Evolutionary conservation across 2,329 filamentous ascomycete genomes (phyloP).

Genomic region (Fusarium compactum): DNA sequence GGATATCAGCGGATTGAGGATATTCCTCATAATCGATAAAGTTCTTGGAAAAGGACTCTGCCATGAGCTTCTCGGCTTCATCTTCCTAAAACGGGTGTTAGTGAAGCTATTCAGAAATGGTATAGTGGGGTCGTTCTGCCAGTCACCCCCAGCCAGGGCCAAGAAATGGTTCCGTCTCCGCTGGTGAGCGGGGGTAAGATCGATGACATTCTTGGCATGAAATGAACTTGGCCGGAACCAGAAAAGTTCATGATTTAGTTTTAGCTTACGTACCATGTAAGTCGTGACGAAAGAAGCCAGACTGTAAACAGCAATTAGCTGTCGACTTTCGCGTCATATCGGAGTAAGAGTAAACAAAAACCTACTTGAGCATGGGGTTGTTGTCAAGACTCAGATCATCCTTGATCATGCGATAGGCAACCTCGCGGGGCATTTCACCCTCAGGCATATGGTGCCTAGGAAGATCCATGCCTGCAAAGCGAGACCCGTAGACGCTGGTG

Average conservation of each 20-base stretch:
- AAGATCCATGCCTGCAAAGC: constrained; percentile 83
- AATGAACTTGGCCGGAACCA: constrained; percentile 17
- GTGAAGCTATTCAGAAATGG: constrained; percentile 31
- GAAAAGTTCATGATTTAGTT: constrained; percentile 7
- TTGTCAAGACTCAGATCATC: constrained; percentile 93
- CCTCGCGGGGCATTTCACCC: constrained; percentile 86
- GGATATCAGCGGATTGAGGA: constrained; percentile 83
- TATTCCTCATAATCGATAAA: constrained; percentile 94
- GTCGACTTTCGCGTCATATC: background rate
- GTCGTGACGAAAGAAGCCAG: constrained; percentile 95
- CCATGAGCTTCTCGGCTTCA: constrained; percentile 95
- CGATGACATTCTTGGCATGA: constrained; percentile 22
- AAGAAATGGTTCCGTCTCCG: constrained; percentile 29
- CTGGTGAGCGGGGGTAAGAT: constrained; percentile 1
- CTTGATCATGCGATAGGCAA: constrained; percentile 98
- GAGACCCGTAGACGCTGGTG: constrained; percentile 88
- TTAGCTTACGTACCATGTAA: constrained; percentile 77
- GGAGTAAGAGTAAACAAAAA: constrained; percentile 8
- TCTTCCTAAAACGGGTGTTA: constrained; percentile 72
- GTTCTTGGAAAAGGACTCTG: constrained; percentile 92
- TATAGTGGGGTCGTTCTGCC: constrained; percentile 14
- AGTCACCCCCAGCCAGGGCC: constrained; percentile 23
- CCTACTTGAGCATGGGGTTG: constrained; percentile 86
- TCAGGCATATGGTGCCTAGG: constrained; percentile 90
- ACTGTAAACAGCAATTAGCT: constrained; percentile 57